These are phyloP conservation scores for Takashimella koratensis DNA, from an alignment of 1,284 basidiomycete genomes.

Conservation along the genomic window DNA sequence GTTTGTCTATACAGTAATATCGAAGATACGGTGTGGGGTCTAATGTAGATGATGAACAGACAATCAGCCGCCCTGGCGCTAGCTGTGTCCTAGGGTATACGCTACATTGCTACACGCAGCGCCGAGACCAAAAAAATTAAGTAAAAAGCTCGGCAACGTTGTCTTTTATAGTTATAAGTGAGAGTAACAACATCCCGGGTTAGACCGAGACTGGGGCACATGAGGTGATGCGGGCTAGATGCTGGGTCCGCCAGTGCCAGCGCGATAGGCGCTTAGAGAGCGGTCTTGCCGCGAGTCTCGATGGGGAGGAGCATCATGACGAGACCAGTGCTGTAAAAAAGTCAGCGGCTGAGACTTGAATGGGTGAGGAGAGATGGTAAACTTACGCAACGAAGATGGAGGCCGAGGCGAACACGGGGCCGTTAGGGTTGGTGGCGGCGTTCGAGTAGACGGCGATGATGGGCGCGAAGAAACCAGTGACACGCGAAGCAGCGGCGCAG, in stretches of 20 bases:
- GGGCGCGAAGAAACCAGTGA: constrained; percentile 53
- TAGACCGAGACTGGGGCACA: not conserved
- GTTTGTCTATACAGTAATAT: too few relatives aligned
- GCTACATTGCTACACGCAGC: not conserved
- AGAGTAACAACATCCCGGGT: too few relatives aligned
- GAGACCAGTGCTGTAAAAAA: constrained; percentile 24
- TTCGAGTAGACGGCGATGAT: constrained; percentile 29
- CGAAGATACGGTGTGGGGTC: not conserved
- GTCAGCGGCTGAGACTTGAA: not conserved
- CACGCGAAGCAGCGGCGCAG: constrained; percentile 56
- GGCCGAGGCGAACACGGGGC: constrained; percentile 60
- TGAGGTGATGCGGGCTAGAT: too few relatives aligned
- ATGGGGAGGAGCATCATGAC: constrained; percentile 59
- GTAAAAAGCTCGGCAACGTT: too few relatives aligned
- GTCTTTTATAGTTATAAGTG: too few relatives aligned
- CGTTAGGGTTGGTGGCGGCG: constrained; percentile 36
- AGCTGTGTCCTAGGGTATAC: not conserved
- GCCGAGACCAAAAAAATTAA: not conserved
- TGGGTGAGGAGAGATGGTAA: too few relatives aligned
- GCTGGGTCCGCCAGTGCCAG: too few relatives aligned
- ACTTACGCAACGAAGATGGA: constrained; percentile 55
- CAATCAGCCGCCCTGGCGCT: not conserved
- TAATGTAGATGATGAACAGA: not conserved
- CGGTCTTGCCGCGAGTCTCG: constrained; percentile 53
- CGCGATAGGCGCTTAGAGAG: constrained; percentile 12